Percentiles rank a stretch among this genome's conserved stretches.
phyloP scores from a whole-genome alignment of 805 yeast genomes.

The Blastobotrys peoriensis region DNA sequence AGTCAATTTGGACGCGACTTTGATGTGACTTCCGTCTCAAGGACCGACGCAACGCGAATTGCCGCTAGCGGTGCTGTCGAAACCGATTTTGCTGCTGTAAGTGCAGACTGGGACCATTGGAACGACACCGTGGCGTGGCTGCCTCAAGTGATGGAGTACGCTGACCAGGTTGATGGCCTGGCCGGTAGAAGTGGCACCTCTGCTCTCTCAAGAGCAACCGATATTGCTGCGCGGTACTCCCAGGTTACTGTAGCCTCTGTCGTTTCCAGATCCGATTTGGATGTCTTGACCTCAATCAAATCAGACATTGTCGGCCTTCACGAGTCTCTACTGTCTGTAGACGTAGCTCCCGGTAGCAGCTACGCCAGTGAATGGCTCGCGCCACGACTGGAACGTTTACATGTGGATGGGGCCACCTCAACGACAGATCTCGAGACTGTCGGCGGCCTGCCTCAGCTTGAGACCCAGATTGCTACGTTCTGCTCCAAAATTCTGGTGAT shows the following conservation, averaged over 20 bases:
- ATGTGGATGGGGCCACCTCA: not conserved
- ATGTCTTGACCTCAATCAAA: not conserved
- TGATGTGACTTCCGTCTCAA: too few relatives aligned
- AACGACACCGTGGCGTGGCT: not conserved
- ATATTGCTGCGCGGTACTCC: not conserved
- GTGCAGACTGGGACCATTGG: not conserved
- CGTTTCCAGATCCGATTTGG: not conserved
- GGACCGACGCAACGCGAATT: not conserved
- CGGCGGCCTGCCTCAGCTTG: not conserved
- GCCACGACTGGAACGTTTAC: not conserved
- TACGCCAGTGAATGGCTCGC: not conserved
- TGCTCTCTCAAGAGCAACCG: not conserved
- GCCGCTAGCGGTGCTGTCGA: not conserved
- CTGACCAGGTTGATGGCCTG: not conserved
- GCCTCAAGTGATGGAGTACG: slow-evolving; percentile 1
- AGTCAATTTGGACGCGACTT: too few relatives aligned
- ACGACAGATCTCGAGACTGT: too few relatives aligned
- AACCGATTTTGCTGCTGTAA: not conserved
- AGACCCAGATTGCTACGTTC: not conserved
- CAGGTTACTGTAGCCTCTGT: not conserved
- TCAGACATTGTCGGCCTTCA: not conserved
- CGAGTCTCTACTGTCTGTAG: not conserved
- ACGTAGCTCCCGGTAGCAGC: not conserved
- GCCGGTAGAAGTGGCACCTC: not conserved
- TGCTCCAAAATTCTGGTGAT: not conserved